Percentiles rank a stretch among this genome's conserved stretches.
Evolutionary conservation across 2,329 filamentous ascomycete genomes (phyloP).

Genomic region (Fusarium domesticum): DNA sequence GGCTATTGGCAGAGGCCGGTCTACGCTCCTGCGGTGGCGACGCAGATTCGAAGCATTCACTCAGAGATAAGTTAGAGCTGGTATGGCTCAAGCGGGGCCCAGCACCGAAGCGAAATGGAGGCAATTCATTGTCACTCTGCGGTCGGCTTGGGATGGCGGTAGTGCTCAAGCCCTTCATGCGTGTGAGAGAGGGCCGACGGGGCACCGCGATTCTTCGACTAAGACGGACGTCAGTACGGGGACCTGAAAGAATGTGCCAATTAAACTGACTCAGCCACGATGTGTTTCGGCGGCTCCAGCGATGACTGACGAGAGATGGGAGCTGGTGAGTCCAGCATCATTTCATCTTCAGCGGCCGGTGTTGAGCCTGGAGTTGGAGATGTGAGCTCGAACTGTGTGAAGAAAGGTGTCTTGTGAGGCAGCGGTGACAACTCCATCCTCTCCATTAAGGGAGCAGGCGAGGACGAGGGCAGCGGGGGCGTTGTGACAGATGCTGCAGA

Average conservation of each 20-base stretch:
- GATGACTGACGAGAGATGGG: constrained; percentile 45
- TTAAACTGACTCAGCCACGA: constrained; percentile 51
- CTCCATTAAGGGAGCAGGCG: constrained; percentile 69
- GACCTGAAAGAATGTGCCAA: constrained; percentile 15
- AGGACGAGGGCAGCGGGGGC: constrained; percentile 78
- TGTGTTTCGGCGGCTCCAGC: constrained; percentile 48
- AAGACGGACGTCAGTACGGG: constrained; percentile 24
- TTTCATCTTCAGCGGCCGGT: constrained; percentile 44
- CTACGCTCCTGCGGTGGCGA: constrained; percentile 72
- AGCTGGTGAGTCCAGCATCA: constrained; percentile 57
- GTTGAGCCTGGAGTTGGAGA: constrained; percentile 66
- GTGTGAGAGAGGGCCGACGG: constrained; percentile 70
- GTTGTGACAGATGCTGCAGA: constrained; percentile 71
- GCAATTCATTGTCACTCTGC: constrained; percentile 62
- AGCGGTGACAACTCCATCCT: constrained; percentile 92
- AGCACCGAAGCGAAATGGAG: constrained; percentile 71
- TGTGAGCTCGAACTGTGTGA: constrained; percentile 61
- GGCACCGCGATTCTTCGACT: constrained; percentile 67
- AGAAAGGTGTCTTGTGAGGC: constrained; percentile 77
- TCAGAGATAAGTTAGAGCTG: constrained; percentile 57
- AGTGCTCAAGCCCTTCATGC: constrained; percentile 72
- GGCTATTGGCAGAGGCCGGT: constrained; percentile 59
- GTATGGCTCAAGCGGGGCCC: constrained; percentile 29
- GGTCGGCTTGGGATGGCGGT: constrained; percentile 60
- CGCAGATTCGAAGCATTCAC: constrained; percentile 72